Evolutionary conservation across 768 basidiomycete species (phyloP).

Genomic region (Termitomyces sp.): DNA sequence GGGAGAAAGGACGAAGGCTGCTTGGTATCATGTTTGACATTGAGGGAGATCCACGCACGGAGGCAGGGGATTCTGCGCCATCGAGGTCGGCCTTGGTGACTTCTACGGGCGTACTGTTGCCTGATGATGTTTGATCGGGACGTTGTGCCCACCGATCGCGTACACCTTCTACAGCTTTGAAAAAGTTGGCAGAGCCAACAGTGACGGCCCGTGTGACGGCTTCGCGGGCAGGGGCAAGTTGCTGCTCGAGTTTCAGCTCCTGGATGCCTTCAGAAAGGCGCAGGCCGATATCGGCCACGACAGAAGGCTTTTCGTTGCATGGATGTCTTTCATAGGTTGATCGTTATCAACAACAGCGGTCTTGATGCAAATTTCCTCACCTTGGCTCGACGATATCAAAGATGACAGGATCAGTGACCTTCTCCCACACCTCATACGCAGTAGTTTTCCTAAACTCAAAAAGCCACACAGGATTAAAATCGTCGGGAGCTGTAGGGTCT

Average conservation of each 20-base stretch:
- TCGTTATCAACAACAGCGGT: not conserved
- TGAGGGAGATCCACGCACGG: not conserved
- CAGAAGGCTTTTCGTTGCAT: conserved; percentile 85
- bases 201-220: conserved; percentile 77
- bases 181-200: conserved; percentile 73
- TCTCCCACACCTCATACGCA: conserved; percentile 89
- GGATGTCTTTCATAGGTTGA: conserved; percentile 62
- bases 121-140: conserved; percentile 18
- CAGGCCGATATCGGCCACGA: conserved; percentile 88
- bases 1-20: conserved; percentile 15
- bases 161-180: conserved; percentile 90
- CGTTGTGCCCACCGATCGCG: conserved; percentile 62
- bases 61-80: conserved; percentile 5
- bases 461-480: conserved; percentile 89
- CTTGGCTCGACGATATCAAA: conserved; percentile 96
- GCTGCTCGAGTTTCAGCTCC: conserved; percentile 89
- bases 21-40: conserved; percentile 4
- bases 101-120: conserved; percentile 35
- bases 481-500: conserved; percentile 57
- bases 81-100: conserved; percentile 35
- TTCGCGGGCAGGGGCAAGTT: conserved; percentile 90
- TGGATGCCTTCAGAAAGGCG: conserved; percentile 92
- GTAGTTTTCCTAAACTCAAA: conserved; percentile 84
- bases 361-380: conserved; percentile 33
- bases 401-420: conserved; percentile 83